Evolutionary conservation across 2,329 filamentous ascomycete species (phyloP), one percentile per base, ranked within the genome.

Genomic region (Chaetomiaceae sp.): DNA sequence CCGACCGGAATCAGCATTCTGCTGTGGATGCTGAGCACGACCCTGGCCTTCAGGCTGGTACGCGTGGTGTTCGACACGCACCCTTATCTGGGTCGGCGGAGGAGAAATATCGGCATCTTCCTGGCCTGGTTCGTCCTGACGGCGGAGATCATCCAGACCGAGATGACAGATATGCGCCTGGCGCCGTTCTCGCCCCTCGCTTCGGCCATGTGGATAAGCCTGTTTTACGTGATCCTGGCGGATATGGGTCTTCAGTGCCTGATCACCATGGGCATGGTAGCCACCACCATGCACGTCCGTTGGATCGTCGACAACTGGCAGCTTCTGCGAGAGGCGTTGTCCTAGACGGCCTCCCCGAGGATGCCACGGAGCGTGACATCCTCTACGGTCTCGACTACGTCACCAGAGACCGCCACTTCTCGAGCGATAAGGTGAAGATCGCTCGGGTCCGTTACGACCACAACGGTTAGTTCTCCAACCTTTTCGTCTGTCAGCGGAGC

Each of bases 341-440:
- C 34, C 29, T 64, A 6, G 53, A 57, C 37, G 58, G 55, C 15
- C 36, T 64, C 2, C 61, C 62, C 7, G 54, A 61, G 34, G 61
- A 62, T 52, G 62, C 56, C 50, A 63, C 56, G 9, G 62, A 64
- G 49, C 58, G 55, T 23, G 61, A 63, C 48, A 58, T 65, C 48
- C 54, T 63, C 51, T 60, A 59, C 45, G 63, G 61, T 9, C 55
- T 65, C 38, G 62, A 64, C 39, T 59, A 61, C 34, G 53, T 60
- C 25, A 59, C 63, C 0, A 44, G 58, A 46, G 59, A 64, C 43
- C 59, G 52, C 3, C 50, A 61, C 17, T 59, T 64, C 44, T 61
- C 63, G 40, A 56, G 45, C 43, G 63, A 65, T 31, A 49, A 62
- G 40, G 58, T 62, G 47, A 58, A 47, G 19, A 19, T 59, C 19